These are phyloP conservation scores for Saccharomyces hybrid DNA, from an alignment of 1,139 yeast species.

Conservation along the genomic window DNA sequence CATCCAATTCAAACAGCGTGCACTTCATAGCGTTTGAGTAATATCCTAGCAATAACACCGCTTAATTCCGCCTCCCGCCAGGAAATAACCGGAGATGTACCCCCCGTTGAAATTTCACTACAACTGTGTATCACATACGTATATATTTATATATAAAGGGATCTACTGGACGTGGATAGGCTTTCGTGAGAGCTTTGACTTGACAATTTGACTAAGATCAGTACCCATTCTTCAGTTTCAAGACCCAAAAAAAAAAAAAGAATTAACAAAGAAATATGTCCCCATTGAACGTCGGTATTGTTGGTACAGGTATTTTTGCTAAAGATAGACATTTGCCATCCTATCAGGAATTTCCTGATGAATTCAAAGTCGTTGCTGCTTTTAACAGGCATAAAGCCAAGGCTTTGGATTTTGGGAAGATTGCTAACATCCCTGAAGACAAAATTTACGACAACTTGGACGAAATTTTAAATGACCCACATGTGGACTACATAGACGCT, in stretches of 20 bases:
- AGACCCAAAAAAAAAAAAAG: not conserved
- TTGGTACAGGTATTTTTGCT: slow-evolving; percentile 93
- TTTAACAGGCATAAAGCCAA: slow-evolving; percentile 76
- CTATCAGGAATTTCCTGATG: slow-evolving; percentile 39
- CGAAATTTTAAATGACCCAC: slow-evolving; percentile 51
- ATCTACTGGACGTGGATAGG: not conserved
- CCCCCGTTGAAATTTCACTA: not conserved
- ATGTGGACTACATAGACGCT: slow-evolving; percentile 71
- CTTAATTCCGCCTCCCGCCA: not conserved
- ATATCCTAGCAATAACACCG: not conserved
- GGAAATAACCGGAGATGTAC: not conserved
- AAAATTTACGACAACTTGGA: slow-evolving; percentile 63
- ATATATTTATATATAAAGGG: not conserved
- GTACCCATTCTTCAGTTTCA: not conserved
- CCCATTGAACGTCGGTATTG: slow-evolving; percentile 55
- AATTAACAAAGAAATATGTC: not conserved
- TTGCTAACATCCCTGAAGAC: slow-evolving; percentile 43
- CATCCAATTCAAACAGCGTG: not conserved
- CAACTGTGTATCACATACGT: not conserved
- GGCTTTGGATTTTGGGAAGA: slow-evolving; percentile 70
- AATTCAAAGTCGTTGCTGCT: slow-evolving; percentile 49
- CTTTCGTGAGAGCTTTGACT: not conserved
- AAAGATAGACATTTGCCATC: slow-evolving; percentile 75
- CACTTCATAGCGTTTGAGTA: not conserved
- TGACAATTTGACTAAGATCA: not conserved